phyloP scores from a whole-genome alignment of 2,329 filamentous ascomycete genomes.

The Aspergillus nomiae region DNA sequence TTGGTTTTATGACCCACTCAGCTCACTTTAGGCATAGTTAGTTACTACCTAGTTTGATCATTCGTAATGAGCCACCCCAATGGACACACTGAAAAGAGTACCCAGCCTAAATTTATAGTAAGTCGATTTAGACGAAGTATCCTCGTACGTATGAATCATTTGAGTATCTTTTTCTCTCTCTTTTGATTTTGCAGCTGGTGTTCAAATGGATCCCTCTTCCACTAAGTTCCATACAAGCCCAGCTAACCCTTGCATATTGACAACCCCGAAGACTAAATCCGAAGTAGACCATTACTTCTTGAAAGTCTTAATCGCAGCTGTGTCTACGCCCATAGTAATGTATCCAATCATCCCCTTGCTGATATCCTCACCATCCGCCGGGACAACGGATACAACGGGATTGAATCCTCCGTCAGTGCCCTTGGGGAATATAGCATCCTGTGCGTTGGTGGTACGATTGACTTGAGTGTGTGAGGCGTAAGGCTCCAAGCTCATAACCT shows the following conservation, averaged over 20 bases:
- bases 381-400: slow-evolving; percentile 33
- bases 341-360: slow-evolving; percentile 41
- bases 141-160: not conserved
- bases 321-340: slow-evolving; percentile 39
- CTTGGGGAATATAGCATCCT: slow-evolving; percentile 13
- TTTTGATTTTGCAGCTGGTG: no score
- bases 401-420: slow-evolving; percentile 29
- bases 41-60: no score
- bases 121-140: not conserved
- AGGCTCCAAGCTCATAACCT: slow-evolving; percentile 38
- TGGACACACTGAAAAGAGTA: no score
- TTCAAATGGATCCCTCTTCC: not conserved
- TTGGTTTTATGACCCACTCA: not conserved
- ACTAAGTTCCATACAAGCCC: not conserved
- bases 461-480: slow-evolving; percentile 38
- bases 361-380: slow-evolving; percentile 36
- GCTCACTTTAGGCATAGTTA: not conserved
- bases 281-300: not conserved
- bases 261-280: not conserved
- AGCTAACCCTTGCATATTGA: not conserved
- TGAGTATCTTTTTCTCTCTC: no score
- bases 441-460: slow-evolving; percentile 37
- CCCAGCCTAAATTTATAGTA: not conserved
- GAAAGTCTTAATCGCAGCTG: slow-evolving; percentile 16
- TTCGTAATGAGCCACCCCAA: no score